These are phyloP conservation scores for Pecoramyces ruminantium DNA, from an alignment of 192 early-diverging fungal genomes.

Conservation along the genomic window DNA sequence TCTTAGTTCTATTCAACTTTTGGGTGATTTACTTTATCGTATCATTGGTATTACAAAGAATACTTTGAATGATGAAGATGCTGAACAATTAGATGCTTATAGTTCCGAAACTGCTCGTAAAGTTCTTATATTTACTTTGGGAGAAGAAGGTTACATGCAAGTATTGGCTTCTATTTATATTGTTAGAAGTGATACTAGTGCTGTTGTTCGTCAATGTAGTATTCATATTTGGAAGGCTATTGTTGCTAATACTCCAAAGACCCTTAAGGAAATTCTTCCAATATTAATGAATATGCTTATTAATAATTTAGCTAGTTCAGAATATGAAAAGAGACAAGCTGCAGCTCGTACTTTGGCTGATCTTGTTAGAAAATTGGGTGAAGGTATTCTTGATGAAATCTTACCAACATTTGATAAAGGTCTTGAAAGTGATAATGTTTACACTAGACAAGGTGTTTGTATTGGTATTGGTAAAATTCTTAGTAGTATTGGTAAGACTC, in stretches of 20 bases:
- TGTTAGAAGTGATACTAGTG: slow-evolving; percentile 56
- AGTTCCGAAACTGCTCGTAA: slow-evolving; percentile 48
- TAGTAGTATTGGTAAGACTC: slow-evolving; percentile 56
- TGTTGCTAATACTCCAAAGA: slow-evolving; percentile 89
- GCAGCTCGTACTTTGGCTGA: slow-evolving; percentile 86
- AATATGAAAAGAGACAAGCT: slow-evolving; percentile 61
- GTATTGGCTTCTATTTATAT: slow-evolving; percentile 87
- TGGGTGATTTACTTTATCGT: slow-evolving; percentile 85
- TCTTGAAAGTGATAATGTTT: slow-evolving; percentile 42
- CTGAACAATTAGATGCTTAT: slow-evolving; percentile 32
- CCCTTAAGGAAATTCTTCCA: slow-evolving; percentile 84
- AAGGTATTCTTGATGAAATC: slow-evolving; percentile 66
- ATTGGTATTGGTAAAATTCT: slow-evolving; percentile 87
- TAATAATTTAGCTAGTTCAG: slow-evolving; percentile 51
- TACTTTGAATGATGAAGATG: slow-evolving; percentile 21
- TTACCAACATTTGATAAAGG: slow-evolving; percentile 81
- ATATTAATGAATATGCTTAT: slow-evolving; percentile 85
- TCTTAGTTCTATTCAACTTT: slow-evolving; percentile 78
- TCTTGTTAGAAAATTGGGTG: slow-evolving; percentile 86
- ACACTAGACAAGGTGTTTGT: slow-evolving; percentile 80
- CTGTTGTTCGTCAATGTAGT: slow-evolving; percentile 63
- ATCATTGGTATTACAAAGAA: slow-evolving; percentile 72
- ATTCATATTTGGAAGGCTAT: slow-evolving; percentile 89
- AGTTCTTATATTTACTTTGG: slow-evolving; percentile 61
- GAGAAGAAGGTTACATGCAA: slow-evolving; percentile 63